Evolutionary conservation across 2,329 filamentous ascomycete genomes (phyloP), one percentile per base, ranked within the genome.

Genomic region (Phoma sp.): DNA sequence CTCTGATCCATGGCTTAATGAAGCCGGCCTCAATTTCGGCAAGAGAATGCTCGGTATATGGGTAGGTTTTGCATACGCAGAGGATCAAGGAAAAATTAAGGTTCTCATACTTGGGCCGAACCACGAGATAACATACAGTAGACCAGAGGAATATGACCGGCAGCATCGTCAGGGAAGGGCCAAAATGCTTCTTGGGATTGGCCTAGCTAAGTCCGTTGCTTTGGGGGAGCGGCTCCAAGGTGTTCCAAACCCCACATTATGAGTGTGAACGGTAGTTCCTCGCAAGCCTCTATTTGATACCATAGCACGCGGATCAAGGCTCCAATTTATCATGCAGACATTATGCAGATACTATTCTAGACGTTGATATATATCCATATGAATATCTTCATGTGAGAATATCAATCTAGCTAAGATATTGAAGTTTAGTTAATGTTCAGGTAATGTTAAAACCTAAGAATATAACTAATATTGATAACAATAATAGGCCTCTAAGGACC

Each of bases 181-280:
- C 9, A 28, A 40, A 40, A 10, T 40, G 6, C 38, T 40, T 40
- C 38, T 40, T 29, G 23, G 18, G 9, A 40, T 40, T 40, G 38
- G 38, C 10, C 38, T 40, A 40, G 38, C 38, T 40, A 40, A 29
- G 25, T 40, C 38, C 14, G 38, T 40, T 40, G 23, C 23, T 17
- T 40, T 40, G 38, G 38, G 38, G 9, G 38, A 40, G 38, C 38
- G 23, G 38, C 38, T 40, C 14, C 38, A 40, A 18, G 38, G 38
- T 18, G 38, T 40, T 40, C 23, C 25, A 18, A 17, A 40, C 7
- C 25, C 38, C n/a, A 29, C 7, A 6, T 12, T 40, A 3, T 40
- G 38, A 40, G 38, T n/a, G 38, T 18, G n/a, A 28, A 28, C 15
- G 23, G 38, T 18, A 29, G 23, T 40, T 29, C 5, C n/a, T 40